A percentile compares a stretch with the other conserved stretches of the same genome.
Conservation (phyloP, 768 basidiomycete species). For the Cystofilobasidium macerans region DNA sequence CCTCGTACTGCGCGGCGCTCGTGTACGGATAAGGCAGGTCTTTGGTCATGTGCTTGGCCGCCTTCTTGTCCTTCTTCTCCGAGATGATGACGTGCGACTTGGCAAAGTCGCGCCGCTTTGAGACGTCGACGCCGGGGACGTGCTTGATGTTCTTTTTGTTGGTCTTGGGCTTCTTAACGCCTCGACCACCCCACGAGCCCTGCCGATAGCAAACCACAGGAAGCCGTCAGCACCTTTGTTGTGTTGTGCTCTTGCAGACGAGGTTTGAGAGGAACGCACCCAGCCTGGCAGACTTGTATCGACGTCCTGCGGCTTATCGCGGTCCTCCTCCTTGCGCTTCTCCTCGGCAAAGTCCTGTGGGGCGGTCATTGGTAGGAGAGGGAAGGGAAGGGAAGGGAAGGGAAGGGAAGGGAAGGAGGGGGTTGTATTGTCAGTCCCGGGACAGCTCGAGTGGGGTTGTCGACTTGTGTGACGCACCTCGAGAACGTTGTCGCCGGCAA, state of each 20-base stretch:
- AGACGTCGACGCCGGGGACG: conserved; percentile 66
- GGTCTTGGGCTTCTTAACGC: conserved; percentile 47
- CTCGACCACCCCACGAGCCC: conserved; percentile 87
- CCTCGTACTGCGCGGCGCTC: conserved; percentile 82
- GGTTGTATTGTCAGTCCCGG: too few species aligned
- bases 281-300: conserved; percentile 90
- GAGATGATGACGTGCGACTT: conserved; percentile 89
- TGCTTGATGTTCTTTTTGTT: conserved; percentile 59
- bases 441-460: too few species aligned
- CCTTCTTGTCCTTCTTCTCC: conserved; percentile 90
- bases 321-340: conserved; percentile 69
- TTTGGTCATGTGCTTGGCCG: conserved; percentile 72
- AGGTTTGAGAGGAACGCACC: conserved; percentile 46
- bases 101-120: conserved; percentile 66
- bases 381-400: background rate
- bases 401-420: background rate
- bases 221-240: background rate
- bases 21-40: conserved; percentile 94
- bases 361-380: background rate
- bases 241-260: background rate
- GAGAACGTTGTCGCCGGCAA: conserved; percentile 93
- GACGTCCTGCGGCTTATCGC: conserved; percentile 74
- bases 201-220: conserved; percentile 35
- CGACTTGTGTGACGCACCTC: conserved; percentile 59
- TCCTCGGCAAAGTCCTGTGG: conserved; percentile 70